Evolutionary conservation across 1,284 basidiomycete genomes (phyloP), one percentile per base, ranked within the genome.

Genomic region (Nidula niveotomentosa): DNA sequence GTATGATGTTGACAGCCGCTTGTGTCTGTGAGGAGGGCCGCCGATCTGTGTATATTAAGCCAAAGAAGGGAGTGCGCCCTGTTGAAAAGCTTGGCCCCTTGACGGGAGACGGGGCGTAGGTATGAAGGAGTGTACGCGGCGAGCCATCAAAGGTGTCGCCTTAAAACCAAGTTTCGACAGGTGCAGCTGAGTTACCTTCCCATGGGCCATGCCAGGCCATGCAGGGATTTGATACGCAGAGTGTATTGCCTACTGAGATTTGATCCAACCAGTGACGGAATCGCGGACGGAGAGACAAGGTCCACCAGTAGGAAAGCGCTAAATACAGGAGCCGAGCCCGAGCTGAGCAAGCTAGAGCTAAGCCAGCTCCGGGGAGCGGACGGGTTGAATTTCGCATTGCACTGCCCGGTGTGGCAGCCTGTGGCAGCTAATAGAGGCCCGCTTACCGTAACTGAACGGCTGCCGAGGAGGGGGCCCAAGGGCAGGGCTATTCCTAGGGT

Each of bases 141-240:
- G 30, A 30, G 1, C 46, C n/a, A 17, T 13, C 13, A 56, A 59
- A 59, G 53, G 54, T 62, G 54, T 56, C 53, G 57, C 48, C 53
- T 60, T 62, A 58, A 58, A 58, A 57, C 53, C 46, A 48, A 48
- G 56, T 60, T 58, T 53, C 52, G 58, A 51, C 53, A 54, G 51
- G 51, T 49, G 53, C 56, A 54, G 49, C 36, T 13, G 46, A 41
- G 12, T 30, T 30, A 30, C 12, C 39, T 41, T 30, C 45, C 45
- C 45, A 47, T 47, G 45, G 30, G 30, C 30, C 30, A 30, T 30
- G 30, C 30, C 30, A 30, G 30, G 30, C 30, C 30, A 30, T 30
- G 30, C 30, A 30, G 30, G 30, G 30, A 30, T 30, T 30, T 30
- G 30, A 30, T 30, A 30, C 30, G 30, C 30, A 30, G 30, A 30